Conservation (phyloP, 805 yeast genomes). For the Candida morakotiae region DNA sequence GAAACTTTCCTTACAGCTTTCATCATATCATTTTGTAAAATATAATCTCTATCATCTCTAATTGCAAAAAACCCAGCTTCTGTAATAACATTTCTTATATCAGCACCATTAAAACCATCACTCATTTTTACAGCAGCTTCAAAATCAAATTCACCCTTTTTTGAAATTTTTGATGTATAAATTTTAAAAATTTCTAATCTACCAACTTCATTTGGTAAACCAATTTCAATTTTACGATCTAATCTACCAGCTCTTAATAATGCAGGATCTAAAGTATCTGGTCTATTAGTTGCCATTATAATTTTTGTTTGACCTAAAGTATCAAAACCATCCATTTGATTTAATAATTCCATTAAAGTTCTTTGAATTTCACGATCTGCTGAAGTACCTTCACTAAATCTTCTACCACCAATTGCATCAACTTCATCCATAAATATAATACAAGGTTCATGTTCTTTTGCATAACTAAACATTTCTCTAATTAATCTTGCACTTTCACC, state of each 20-base stretch:
- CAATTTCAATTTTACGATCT: conserved; percentile 94
- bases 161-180: conserved; percentile 79
- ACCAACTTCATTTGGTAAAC: conserved; percentile 94
- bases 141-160: conserved; percentile 93
- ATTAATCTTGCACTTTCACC: conserved; percentile 97
- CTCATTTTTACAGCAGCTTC: conserved; percentile 98
- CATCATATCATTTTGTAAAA: conserved; percentile 89
- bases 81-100: conserved; percentile 93
- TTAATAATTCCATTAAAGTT: conserved; percentile 92
- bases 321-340: conserved; percentile 99
- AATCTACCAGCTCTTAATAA: conserved; percentile 94
- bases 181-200: conserved; percentile 91
- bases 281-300: conserved; percentile 99
- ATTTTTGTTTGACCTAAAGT: conserved; percentile 94
- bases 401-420: conserved; percentile 98
- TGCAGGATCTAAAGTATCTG: conserved; percentile 97
- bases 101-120: conserved; percentile 99
- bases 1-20: conserved; percentile 98
- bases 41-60: conserved; percentile 94
- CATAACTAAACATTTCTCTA: conserved; percentile 97
- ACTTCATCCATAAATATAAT: conserved; percentile 98
- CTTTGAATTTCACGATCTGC: conserved; percentile 99
- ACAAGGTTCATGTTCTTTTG: conserved; percentile 97
- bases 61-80: conserved; percentile 98
- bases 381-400: conserved; percentile 96